phyloP scores from a whole-genome alignment of 2,329 filamentous ascomycete species.

The Scopulariopsis brevicaulis region DNA sequence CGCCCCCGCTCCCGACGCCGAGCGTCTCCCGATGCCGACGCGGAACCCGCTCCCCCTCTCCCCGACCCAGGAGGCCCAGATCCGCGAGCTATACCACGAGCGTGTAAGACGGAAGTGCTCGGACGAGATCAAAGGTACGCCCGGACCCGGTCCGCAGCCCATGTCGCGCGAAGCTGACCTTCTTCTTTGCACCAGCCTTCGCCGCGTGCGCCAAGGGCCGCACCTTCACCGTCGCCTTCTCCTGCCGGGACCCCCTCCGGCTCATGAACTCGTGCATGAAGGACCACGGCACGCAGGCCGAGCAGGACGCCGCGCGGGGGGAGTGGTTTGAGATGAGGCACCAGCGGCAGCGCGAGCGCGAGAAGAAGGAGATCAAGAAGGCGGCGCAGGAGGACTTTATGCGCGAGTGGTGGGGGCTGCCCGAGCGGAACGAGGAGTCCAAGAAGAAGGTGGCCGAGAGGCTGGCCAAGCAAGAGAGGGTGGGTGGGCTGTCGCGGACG shows the following conservation, averaged over 20 bases:
- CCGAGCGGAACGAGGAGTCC: conserved; percentile 40
- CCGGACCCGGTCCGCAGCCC: background rate
- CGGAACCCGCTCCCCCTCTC: conserved; percentile 77
- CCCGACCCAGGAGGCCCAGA: conserved; percentile 69
- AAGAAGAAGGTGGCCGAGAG: conserved; percentile 39
- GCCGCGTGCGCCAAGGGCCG: conserved; percentile 79
- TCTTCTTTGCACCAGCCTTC: conserved; percentile 50
- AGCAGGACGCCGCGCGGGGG: conserved; percentile 78
- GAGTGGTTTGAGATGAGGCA: conserved; percentile 82
- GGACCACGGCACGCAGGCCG: conserved; percentile 67
- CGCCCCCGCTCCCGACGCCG: conserved; percentile 18
- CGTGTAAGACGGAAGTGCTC: conserved; percentile 67
- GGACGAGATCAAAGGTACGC: conserved; percentile 63
- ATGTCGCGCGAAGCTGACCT: background rate
- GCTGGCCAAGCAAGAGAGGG: conserved; percentile 35
- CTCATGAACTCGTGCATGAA: conserved; percentile 95
- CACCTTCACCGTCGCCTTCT: conserved; percentile 79
- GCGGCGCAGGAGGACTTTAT: conserved; percentile 54
- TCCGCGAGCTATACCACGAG: conserved; percentile 70
- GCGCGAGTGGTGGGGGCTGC: conserved; percentile 57
- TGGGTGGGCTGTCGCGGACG: conserved; percentile 39
- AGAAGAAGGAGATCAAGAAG: conserved; percentile 46
- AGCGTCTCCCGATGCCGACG: conserved; percentile 34
- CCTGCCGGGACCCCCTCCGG: conserved; percentile 67
- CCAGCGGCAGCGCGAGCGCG: conserved; percentile 56